Evolutionary conservation across 169 alveolate species (phyloP).

Genomic region (Eimeria acervulina): DNA sequence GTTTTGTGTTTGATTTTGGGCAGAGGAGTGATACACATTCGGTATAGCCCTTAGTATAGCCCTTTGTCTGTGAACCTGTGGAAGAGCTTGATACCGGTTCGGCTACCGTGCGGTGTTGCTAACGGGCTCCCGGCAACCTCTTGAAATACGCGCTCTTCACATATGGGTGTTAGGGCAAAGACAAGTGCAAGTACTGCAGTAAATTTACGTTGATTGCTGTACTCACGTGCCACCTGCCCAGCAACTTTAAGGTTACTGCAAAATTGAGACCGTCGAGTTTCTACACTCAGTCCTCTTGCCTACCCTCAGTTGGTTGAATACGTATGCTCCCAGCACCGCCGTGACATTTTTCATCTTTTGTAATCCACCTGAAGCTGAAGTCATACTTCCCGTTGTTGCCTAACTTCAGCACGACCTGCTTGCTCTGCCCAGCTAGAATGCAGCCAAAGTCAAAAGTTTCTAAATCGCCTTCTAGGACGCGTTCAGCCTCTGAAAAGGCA

Average conservation of each 20-base stretch:
- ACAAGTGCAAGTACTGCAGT: not conserved
- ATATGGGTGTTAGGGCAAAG: too few relatives aligned
- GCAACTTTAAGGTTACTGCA: not conserved
- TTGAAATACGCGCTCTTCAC: not conserved
- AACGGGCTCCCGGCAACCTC: not conserved
- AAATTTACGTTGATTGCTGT: not conserved
- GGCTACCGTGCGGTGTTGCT: not conserved
- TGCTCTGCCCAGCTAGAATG: slow-evolving; percentile 93
- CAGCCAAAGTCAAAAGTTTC: slow-evolving; percentile 90
- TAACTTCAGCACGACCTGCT: slow-evolving; percentile 89
- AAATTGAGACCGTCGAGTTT: not conserved
- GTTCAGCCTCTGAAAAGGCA: slow-evolving; percentile 84
- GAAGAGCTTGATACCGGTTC: not conserved
- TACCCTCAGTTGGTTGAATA: slow-evolving; percentile 68
- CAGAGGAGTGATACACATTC: not conserved
- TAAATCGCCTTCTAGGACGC: slow-evolving; percentile 83
- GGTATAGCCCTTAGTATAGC: not conserved
- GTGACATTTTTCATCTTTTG: slow-evolving; percentile 61
- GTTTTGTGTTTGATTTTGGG: not conserved
- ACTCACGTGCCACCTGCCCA: not conserved
- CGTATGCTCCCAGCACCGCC: slow-evolving; percentile 57
- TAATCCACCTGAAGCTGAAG: slow-evolving; percentile 94
- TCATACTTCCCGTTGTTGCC: slow-evolving; percentile 94
- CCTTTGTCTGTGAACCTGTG: not conserved
- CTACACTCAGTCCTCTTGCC: not conserved